phyloP scores from a whole-genome alignment of 441 rosid genomes.

The Eutrema salsugineum region DNA sequence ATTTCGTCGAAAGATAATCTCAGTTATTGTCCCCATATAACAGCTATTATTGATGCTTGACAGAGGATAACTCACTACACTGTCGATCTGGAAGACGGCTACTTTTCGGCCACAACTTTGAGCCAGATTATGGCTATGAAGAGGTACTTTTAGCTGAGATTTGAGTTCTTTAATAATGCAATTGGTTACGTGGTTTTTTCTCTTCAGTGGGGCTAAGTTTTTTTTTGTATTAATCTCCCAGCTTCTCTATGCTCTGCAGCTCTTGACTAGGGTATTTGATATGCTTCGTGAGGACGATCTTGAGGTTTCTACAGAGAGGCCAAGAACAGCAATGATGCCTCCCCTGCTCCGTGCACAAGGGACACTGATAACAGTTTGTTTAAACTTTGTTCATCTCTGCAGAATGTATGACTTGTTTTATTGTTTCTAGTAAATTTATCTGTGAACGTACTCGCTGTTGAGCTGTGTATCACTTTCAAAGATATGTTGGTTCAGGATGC shows the following conservation, averaged over 20 bases:
- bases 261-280: slow-evolving; percentile 40
- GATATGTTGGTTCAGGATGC: slow-evolving; percentile 31
- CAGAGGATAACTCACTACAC: slow-evolving; percentile 20
- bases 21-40: background rate
- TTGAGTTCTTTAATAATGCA: background rate
- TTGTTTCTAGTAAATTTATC: background rate
- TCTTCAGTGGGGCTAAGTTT: no score
- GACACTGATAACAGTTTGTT: slow-evolving; percentile 48
- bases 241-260: slow-evolving; percentile 32
- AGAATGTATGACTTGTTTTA: slow-evolving; percentile 34
- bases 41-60: background rate
- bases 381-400: slow-evolving; percentile 63
- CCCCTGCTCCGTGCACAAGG: slow-evolving; percentile 57
- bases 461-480: background rate
- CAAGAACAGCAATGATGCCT: slow-evolving; percentile 51
- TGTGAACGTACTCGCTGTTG: background rate
- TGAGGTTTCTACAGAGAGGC: slow-evolving; percentile 52
- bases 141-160: slow-evolving; percentile 35
- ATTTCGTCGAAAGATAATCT: background rate
- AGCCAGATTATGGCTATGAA: slow-evolving; percentile 45
- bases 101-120: slow-evolving; percentile 6
- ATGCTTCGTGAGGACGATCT: slow-evolving; percentile 49
- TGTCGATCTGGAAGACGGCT: slow-evolving; percentile 39
- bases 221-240: background rate
- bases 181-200: background rate